Conservation (phyloP, 305 asterid species). For the Plantago coronopus region DNA sequence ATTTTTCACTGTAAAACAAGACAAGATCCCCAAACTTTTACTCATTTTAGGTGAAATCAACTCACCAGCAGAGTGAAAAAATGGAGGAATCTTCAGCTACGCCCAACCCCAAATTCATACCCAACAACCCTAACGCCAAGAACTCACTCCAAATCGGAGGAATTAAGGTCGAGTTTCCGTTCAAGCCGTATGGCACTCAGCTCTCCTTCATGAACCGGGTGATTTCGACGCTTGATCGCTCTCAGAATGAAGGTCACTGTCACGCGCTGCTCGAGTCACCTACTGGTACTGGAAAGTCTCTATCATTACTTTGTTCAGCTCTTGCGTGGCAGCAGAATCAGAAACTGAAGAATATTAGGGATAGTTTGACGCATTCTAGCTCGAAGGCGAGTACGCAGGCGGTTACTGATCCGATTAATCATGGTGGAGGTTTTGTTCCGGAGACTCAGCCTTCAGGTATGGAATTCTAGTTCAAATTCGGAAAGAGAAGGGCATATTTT, state of each 20-base stretch:
- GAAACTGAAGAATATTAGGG: constrained; percentile 35
- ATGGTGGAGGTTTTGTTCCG: constrained; percentile 90
- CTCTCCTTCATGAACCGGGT: constrained; percentile 83
- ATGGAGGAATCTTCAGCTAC: constrained; percentile 5
- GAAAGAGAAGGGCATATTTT: background rate
- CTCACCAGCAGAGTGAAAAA: background rate
- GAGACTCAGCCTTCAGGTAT: constrained; percentile 74
- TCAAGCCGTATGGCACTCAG: constrained; percentile 89
- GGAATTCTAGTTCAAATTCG: background rate
- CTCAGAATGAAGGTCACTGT: constrained; percentile 60
- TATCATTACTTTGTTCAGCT: constrained; percentile 79
- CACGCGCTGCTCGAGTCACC: constrained; percentile 97
- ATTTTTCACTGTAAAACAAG: no score
- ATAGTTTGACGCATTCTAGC: constrained; percentile 36
- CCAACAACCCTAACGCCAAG: constrained; percentile 28
- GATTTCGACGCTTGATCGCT: constrained; percentile 72
- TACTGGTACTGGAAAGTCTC: constrained; percentile 89
- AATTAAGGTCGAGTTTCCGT: constrained; percentile 79
- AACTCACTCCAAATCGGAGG: constrained; percentile 63
- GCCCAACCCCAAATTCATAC: constrained; percentile 29
- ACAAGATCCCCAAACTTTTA: no score
- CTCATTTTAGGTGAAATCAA: no score
- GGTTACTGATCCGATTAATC: constrained; percentile 59
- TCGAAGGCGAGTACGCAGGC: constrained; percentile 69
- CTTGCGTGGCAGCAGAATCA: constrained; percentile 87